These are phyloP conservation scores for Decorospora gaudefroyi DNA, from an alignment of 2,329 filamentous ascomycete species.

Conservation along the genomic window DNA sequence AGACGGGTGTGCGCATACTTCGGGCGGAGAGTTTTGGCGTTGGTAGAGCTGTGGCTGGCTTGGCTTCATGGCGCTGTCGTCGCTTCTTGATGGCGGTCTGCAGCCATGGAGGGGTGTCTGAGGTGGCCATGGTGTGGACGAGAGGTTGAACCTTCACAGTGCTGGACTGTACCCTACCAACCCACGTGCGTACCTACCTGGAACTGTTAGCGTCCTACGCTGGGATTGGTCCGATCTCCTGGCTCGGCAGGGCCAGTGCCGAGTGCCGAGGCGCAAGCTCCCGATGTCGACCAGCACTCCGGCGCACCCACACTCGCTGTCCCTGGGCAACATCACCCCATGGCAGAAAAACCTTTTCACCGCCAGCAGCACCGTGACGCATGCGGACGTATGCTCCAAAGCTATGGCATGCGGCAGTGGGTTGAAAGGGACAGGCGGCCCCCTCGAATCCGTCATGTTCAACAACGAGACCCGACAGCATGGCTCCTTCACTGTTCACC, in stretches of 20 bases:
- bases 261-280: constrained; percentile 5
- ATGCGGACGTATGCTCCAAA: constrained; percentile 8
- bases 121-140: constrained; percentile 17
- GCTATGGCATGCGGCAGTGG: constrained; percentile 16
- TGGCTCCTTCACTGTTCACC: constrained; percentile 41
- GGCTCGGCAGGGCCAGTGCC: no score
- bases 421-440: constrained; percentile 38
- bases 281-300: constrained; percentile 15
- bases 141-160: neutral
- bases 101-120: constrained; percentile 31
- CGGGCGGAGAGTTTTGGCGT: constrained; percentile 7
- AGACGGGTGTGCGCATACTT: constrained; percentile 10
- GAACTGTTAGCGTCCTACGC: no score
- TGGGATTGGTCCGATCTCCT: no score
- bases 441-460: no score
- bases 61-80: constrained; percentile 31
- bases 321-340: constrained; percentile 34
- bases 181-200: no score
- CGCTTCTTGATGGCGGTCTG: constrained; percentile 35
- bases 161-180: neutral
- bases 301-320: no score
- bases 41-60: constrained; percentile 30
- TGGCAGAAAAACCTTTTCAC: constrained; percentile 25
- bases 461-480: constrained; percentile 35
- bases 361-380: constrained; percentile 10